Conservation (phyloP, 495 filamentous ascomycete genomes). For the Xylaria grammica region DNA sequence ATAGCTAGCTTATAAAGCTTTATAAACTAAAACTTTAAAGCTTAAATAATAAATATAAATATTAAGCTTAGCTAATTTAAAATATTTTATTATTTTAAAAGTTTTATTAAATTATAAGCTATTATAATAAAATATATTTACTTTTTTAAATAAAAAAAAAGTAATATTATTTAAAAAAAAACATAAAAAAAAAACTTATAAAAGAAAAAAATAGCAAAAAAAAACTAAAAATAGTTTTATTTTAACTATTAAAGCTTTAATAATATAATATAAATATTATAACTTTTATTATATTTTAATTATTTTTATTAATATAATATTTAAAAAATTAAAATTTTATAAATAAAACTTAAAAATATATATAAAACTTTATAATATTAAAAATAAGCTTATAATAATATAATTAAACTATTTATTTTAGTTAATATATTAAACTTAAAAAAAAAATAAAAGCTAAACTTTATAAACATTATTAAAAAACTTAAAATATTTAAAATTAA, state of each 20-base stretch:
- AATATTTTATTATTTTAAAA: constrained; percentile 21
- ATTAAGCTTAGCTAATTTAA: constrained; percentile 24
- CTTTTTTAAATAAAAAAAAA: too few relatives aligned
- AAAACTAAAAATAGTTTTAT: constrained; percentile 15
- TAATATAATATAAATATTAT: not conserved
- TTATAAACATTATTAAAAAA: not conserved
- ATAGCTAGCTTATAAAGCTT: too few relatives aligned
- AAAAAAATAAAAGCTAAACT: not conserved
- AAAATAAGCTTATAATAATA: too few relatives aligned
- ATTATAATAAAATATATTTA: too few relatives aligned
- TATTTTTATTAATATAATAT: not conserved
- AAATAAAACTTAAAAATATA: not conserved
- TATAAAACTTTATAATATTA: too few relatives aligned
- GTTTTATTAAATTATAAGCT: too few relatives aligned
- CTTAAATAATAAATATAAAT: too few relatives aligned
- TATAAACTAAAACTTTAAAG: too few relatives aligned
- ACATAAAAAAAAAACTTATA: too few relatives aligned
- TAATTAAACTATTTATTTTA: not conserved
- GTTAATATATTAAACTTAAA: not conserved
- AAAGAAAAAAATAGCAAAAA: constrained; percentile 14
- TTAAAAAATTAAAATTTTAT: not conserved
- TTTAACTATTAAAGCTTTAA: constrained; percentile 10
- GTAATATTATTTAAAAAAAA: too few relatives aligned
- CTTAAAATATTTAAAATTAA: too few relatives aligned
- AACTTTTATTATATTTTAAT: not conserved